Base-by-base conservation (phyloP, 2,329 filamentous ascomycete species). In the Teratosphaeria viscida region DNA sequence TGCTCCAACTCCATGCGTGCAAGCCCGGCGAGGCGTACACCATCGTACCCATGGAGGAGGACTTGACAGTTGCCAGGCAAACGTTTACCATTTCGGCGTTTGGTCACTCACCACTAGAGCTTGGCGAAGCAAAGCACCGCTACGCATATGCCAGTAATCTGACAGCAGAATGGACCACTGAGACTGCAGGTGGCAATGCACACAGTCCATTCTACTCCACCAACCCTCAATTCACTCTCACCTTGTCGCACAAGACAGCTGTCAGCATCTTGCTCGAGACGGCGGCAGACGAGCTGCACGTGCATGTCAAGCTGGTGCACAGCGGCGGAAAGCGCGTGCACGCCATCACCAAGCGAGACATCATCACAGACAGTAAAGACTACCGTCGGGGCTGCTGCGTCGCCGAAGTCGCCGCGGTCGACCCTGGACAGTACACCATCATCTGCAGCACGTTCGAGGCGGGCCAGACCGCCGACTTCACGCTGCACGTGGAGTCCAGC, bases 391-490 rank as follows among this genome's bases (percentile, higher is more conserved):
- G 88, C 32, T 89, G 88, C 70, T 88, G 89, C 3, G 78, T 91
- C 35, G 85, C 87, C 2, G 83, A 89, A 62, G 76, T 82, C 6
- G 65, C 72, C 68, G 68, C 77, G 23, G 76, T 96, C 19, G 84
- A 85, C 47, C 76, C 83, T 0, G 92, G 92, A 0, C 80, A 80
- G 0, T 99, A 97, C 73, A 96, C 90, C 0, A 81, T 96, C 59
- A 87, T 96, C 6, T 92, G 88, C 71, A 96, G 90, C 2, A 95
- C 92, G 0, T 97, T 95, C 71, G 90, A 95, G 63, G 81, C 87
- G 0, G 87, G 87, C 8, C 89, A 95, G 69, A 78, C 84, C 0
- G 89, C 88, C 3, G 79, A 81, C 55, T 97, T 95, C 69, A 83
- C 81, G 0, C 78, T 99, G 8, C 83, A 85, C 59, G 80, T 96